These are phyloP conservation scores for Metarhizium sp. DNA, from an alignment of 2,329 filamentous ascomycete species.

Conservation along the genomic window DNA sequence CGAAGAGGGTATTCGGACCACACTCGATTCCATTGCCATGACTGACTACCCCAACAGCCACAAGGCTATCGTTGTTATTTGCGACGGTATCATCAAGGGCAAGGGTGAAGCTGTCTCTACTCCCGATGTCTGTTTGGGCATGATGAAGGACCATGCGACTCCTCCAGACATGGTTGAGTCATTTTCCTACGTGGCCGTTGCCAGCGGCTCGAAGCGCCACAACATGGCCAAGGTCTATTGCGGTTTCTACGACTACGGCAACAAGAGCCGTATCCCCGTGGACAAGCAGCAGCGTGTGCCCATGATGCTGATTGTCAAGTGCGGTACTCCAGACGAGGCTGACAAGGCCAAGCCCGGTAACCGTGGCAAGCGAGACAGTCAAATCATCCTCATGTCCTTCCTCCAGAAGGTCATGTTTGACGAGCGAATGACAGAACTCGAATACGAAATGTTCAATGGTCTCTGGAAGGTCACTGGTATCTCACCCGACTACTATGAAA, in stretches of 20 bases:
- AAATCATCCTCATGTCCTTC: constrained; percentile 99
- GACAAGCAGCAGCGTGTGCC: constrained; percentile 95
- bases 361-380: constrained; percentile 95
- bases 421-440: constrained; percentile 97
- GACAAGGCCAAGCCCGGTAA: constrained; percentile 84
- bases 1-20: constrained; percentile 83
- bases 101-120: constrained; percentile 80
- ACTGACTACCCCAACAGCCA: constrained; percentile 99
- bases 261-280: constrained; percentile 63
- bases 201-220: constrained; percentile 91
- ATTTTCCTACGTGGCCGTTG: constrained; percentile 94
- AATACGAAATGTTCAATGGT: constrained; percentile 99
- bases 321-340: constrained; percentile 82
- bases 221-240: constrained; percentile 99
- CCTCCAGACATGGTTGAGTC: constrained; percentile 73
- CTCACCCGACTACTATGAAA: constrained; percentile 94
- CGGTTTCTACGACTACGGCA: constrained; percentile 95
- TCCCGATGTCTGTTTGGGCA: constrained; percentile 78
- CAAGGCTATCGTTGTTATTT: constrained; percentile 92
- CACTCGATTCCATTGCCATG: constrained; percentile 89
- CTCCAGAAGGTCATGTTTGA: constrained; percentile 99
- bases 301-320: constrained; percentile 96
- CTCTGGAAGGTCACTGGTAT: constrained; percentile 98
- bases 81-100: constrained; percentile 96
- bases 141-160: constrained; percentile 89